Evolutionary conservation across 2,329 filamentous ascomycete genomes (phyloP), one percentile per base, ranked within the genome.

Genomic region (Botryosphaeria dothidea): DNA sequence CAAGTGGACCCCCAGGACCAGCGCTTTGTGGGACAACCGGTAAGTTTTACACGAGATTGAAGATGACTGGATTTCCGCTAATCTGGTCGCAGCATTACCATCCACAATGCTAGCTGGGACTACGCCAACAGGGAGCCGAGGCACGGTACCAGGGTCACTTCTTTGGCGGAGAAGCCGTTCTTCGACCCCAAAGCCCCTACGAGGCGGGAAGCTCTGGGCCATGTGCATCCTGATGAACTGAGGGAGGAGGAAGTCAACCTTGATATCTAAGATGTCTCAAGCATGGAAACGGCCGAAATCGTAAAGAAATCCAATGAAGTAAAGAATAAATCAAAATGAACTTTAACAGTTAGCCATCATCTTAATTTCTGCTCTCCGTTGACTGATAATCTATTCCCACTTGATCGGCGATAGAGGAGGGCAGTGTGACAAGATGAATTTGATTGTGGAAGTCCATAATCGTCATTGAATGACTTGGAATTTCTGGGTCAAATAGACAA

Each of bases 21-120:
- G 85, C 60, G 90, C 87, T 0, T 76, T 92, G 3, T 92, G 89
- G 89, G 89, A 92, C 71, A 92, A 92, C 69, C 81, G 87, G 80
- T 85, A 46, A 71, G 81, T 71, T 21, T 13, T 48, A 1, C 8
- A 8, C 13, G 4, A 9, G 23, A 57, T 11, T 34, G 29, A 11
- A 9, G 48, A 31, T 9, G 8, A 11, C n/a, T n/a, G n/a, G n/a
- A 7, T 15, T 13, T 1, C 1, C 49, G 4, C 62, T 67, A 4
- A 67, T 31, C 4, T 9, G 61, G 15, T 2, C 25, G 2, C 36
- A 86, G 87, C 43, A 89, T 91, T 66, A 91, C 90, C 0, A 91
- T 91, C 41, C 89, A 92, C 69, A 91, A 90, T 67, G 89, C 89
- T 0, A 88, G 85, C 70, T 92, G 88, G 88, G 89, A 92, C 69